Evolutionary conservation across 1,284 basidiomycete genomes (phyloP), one percentile per base, ranked within the genome.

Genomic region (Pseudozyma tsukubaensis): DNA sequence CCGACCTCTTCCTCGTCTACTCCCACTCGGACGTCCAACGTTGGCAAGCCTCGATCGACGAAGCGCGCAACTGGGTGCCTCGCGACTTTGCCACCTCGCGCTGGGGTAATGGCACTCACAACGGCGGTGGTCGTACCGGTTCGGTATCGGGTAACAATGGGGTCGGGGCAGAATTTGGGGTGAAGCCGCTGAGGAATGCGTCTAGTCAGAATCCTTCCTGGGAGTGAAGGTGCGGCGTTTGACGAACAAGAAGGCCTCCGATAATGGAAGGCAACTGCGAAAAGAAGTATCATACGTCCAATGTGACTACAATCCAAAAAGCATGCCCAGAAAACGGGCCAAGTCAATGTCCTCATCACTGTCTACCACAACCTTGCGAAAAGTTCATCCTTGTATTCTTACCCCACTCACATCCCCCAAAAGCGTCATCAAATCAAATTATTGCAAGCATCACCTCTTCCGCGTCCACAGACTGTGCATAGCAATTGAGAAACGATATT

Each of bases 1-100:
- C 66, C 14, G 72, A 74, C 11, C 63, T 74, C 16, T 74, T 58
- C 56, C 66, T 74, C 16, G 72, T 70, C 39, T 70, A 70, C 59
- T 63, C 50, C 4, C 62, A 70, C 12, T 12, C 39, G 13, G 62
- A 66, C 21, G 67, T 70, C 0, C 59, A 34, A 5, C 40, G 19
- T 3, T 74, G 72, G 72, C 63, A 67, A 42, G 67, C 51, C 2
- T 19, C 50, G 13, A 62, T 74, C 48, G 63, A 70, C 24, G 63
- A 74, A 18, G 72, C 72, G 34, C 40, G 58, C 4, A 51, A 66
- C 3, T 74, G 72, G 72, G 67, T 74, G 3, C 72, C 72, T 3
- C 54, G 32, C 34, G 59, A 63, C 13, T 19, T 64, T 8, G 53
- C 62, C 3, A n/a, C 36, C 16, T 24, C 47, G 12, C 53, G 61